These are phyloP conservation scores for Alopecurus myosuroides DNA, from an alignment of 176 grass and related monocot genomes.

Conservation along the genomic window DNA sequence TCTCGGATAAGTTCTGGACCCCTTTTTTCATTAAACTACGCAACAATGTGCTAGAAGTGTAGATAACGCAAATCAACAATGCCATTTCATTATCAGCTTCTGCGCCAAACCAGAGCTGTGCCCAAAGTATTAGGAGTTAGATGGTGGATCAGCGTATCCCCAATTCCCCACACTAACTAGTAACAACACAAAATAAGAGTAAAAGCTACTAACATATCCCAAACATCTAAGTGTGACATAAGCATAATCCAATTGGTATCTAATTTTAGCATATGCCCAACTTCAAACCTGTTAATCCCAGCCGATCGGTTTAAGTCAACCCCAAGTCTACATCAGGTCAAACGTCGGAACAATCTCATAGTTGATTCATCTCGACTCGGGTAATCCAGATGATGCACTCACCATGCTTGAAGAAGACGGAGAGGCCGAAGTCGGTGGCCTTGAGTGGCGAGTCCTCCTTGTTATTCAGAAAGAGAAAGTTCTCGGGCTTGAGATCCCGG, in stretches of 20 bases:
- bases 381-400: background rate
- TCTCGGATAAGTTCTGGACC: background rate
- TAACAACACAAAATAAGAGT: background rate
- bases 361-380: background rate
- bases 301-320: constrained; percentile 13
- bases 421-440: constrained; percentile 94
- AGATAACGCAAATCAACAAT: background rate
- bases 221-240: background rate
- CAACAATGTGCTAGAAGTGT: background rate
- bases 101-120: background rate
- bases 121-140: background rate
- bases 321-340: constrained; percentile 20
- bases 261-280: constrained; percentile 20
- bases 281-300: background rate
- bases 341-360: background rate
- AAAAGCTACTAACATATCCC: background rate
- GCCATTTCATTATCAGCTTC: constrained; percentile 4
- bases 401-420: constrained; percentile 94
- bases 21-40: background rate
- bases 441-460: constrained; percentile 93
- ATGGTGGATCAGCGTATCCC: background rate
- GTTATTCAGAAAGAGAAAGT: constrained; percentile 80
- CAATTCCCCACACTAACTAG: background rate
- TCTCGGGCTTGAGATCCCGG: constrained; percentile 96
- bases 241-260: background rate